Base-by-base conservation (phyloP, 1,284 basidiomycete species). In the Bondarzewia mesenterica region DNA sequence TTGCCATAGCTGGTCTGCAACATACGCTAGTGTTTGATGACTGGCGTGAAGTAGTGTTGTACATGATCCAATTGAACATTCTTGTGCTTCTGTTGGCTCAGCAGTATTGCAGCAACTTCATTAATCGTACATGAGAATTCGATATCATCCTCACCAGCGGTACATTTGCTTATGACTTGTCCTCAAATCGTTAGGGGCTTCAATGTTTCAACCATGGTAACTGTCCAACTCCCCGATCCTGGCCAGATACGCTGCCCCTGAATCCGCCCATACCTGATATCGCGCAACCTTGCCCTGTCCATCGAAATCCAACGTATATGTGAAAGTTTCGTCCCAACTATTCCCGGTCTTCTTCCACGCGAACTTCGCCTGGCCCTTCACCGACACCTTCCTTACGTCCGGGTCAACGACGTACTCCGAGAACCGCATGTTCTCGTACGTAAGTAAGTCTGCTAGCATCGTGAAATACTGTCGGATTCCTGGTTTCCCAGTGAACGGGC, bases 261-360 rank as follows among this genome's bases (percentile, higher is more conserved):
- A 75, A 60, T 85, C 82, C 12, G 78, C 79, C 81, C 81, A 85
- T 0, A 85, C 72, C 57, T 84, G 75, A 66, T 80, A 82, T 42
- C 71, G 65, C 22, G 66, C 67, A 20, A 85, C 65, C 61, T 77
- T 82, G 43, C 62, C 57, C 32, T 73, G 68, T 20, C 77, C 67
- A 50, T 83, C 81, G 58, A 83, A 82, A 57, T 79, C 75, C 51
- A 85, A 60, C 16, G 74, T 67, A 57, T 82, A 83, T 7, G 67
- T 64, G 57, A 85, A 84, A n/a, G 66, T 69, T 64, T 84, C 82
- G 26, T 77, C 63, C 82, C 82, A 85, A 46, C 67, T 69, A 58
- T 78, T 64, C 18, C 63, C 62, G 2, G 75, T 76, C 48, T 66
- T 65, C 46, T 59, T 62, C 81, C 82, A 82, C 1, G 71, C 77